Conservation (phyloP, 129 eudicot species). For the Glebionis coronaria region DNA sequence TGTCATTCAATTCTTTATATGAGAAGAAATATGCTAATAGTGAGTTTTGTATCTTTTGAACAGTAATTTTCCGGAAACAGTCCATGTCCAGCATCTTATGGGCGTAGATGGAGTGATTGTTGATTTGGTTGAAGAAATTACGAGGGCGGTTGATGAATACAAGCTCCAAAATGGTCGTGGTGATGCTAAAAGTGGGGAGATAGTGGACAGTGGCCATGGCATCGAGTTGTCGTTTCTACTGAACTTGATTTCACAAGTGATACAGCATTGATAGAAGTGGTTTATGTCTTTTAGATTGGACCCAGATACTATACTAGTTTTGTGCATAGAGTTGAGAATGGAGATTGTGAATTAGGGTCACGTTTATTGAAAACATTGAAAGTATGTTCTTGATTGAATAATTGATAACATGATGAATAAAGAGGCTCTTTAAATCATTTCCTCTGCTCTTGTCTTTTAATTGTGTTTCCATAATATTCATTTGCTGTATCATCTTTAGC, state of each 20-base stretch:
- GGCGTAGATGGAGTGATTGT: slow-evolving; percentile 89
- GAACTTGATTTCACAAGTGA: slow-evolving; percentile 59
- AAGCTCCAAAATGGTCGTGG: slow-evolving; percentile 20
- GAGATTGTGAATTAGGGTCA: slow-evolving; percentile 23
- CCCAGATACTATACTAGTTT: slow-evolving; percentile 21
- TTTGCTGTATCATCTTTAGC: not conserved
- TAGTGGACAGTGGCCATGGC: slow-evolving; percentile 20
- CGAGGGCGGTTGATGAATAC: slow-evolving; percentile 45
- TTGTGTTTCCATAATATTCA: not conserved
- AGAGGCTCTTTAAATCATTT: slow-evolving; percentile 5
- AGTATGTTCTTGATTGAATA: slow-evolving; percentile 9
- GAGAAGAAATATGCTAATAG: not conserved
- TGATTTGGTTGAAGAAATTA: slow-evolving; percentile 64
- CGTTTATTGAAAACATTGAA: slow-evolving; percentile 13
- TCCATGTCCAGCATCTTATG: slow-evolving; percentile 71
- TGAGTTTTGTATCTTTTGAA: not conserved
- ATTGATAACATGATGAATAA: slow-evolving; percentile 15
- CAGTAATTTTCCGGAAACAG: slow-evolving; percentile 76
- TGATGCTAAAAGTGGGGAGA: slow-evolving; percentile 29
- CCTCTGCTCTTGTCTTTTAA: not conserved
- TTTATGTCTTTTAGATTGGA: slow-evolving; percentile 17
- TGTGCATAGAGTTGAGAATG: slow-evolving; percentile 28
- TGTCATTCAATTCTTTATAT: not conserved
- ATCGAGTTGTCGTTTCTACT: slow-evolving; percentile 51
- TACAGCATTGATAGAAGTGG: slow-evolving; percentile 40